phyloP scores from a whole-genome alignment of 768 basidiomycete genomes.

The Tulasnella sp. region DNA sequence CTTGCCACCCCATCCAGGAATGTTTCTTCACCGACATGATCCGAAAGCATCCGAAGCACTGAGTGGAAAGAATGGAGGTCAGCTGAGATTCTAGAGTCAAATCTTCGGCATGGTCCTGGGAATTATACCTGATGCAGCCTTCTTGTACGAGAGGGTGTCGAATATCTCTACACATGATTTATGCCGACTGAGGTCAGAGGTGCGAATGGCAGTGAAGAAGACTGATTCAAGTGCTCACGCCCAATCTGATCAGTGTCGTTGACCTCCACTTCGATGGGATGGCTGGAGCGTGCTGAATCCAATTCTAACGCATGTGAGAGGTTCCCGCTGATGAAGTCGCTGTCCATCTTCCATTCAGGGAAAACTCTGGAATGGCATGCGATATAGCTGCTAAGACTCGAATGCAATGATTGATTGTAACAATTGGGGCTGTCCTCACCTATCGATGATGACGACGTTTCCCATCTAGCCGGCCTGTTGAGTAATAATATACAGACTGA shows the following conservation, averaged over 20 bases:
- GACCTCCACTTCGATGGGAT: conserved; percentile 87
- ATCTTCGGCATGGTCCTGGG: not conserved
- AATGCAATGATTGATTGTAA: not conserved
- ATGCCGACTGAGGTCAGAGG: not conserved
- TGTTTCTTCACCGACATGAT: conserved; percentile 79
- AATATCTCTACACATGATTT: conserved; percentile 44
- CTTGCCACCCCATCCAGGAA: conserved; percentile 84
- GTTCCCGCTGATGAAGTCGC: conserved; percentile 62
- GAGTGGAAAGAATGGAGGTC: not conserved
- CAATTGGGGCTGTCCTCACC: conserved; percentile 28
- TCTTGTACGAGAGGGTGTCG: conserved; percentile 77
- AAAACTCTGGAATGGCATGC: conserved; percentile 37
- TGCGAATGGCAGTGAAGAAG: not conserved
- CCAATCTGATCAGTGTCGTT: conserved; percentile 77
- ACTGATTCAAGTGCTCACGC: conserved; percentile 32
- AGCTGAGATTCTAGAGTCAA: too few species aligned
- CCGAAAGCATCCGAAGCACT: conserved; percentile 88
- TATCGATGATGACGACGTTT: conserved; percentile 71
- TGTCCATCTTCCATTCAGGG: conserved; percentile 65
- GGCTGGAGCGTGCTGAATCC: conserved; percentile 78
- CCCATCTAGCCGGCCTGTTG: conserved; percentile 46
- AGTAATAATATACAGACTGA: not conserved
- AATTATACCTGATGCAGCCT: conserved; percentile 57
- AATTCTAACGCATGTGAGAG: conserved; percentile 65
- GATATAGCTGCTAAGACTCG: not conserved